Base-by-base conservation (phyloP, 2,329 filamentous ascomycete species). In the Saccharata proteae region DNA sequence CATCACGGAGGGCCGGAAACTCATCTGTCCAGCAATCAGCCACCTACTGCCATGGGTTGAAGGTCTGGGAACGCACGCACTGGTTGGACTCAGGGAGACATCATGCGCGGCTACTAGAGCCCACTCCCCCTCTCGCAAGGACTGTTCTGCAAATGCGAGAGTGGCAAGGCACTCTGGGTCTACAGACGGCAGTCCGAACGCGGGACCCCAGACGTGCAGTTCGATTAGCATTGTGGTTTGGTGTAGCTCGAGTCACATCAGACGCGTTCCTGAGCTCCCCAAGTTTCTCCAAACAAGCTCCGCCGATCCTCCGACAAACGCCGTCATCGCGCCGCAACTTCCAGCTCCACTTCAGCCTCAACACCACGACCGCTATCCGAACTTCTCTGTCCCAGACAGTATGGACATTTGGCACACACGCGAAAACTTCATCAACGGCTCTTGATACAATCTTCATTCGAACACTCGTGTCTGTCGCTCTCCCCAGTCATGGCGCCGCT, bases 121-220 rank as follows among this genome's bases (percentile, higher is more conserved):
- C 55, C 55, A 60, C 39, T 70, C 58, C 28, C 63, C 57, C 35
- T 57, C 52, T 20, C 71, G 67, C 15, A 82, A 61, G 36, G 67
- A 68, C 44, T 73, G 64, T 38, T 73, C 69, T 35, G 93, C 66
- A 52, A 86, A 86, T 32, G 81, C 74, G 42, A 93, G 74, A 25
- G 79, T 68, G 16, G 86, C 86, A 38, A 93, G 72, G 51, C 86
- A 96, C 62, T 93, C 82, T 26, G 88, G 67, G 48, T 96, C 86
- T 46, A 96, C 80, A 25, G 90, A 96, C 10, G 88, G 78, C 26
- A 94, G 71, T 23, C 76, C 77, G 54, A 93, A 93, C 23, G 82
- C 86, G 33, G 84, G 77, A 29, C 86, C 86, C 79, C 86, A 93
- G 48, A 93, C 71, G 58, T 93, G 80, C 38, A 98, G 71, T 59